phyloP scores from a whole-genome alignment of 1,139 yeast species.

The Saccharomyces hybrid region DNA sequence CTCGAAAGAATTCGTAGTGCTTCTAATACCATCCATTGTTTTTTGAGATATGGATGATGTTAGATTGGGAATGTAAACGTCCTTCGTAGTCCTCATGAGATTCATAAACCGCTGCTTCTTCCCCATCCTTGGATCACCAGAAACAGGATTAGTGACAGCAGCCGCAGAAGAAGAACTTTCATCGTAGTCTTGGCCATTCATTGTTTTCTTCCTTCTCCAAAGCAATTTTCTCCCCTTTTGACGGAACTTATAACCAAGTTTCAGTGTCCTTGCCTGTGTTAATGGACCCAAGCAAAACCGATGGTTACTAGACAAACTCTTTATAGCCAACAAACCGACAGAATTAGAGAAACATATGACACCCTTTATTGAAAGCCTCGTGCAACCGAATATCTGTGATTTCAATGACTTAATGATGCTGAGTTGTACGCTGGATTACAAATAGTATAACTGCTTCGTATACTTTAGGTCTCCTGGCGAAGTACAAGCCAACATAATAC shows the following conservation, averaged over 20 bases:
- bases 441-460: neutral
- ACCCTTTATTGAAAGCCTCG: slow-evolving; percentile 1
- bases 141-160: neutral
- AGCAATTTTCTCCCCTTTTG: neutral
- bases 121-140: slow-evolving; percentile 3
- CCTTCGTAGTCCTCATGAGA: slow-evolving; percentile 49
- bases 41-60: slow-evolving; percentile 43
- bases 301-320: neutral
- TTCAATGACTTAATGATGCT: neutral
- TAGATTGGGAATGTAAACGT: slow-evolving; percentile 48
- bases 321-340: slow-evolving; percentile 1
- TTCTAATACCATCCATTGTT: slow-evolving; percentile 42
- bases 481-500: neutral
- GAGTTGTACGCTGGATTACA: neutral
- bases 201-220: neutral
- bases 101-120: slow-evolving; percentile 36
- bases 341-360: neutral
- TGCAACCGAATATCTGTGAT: neutral
- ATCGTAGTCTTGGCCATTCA: neutral
- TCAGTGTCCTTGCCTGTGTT: neutral
- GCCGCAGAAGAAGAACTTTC: neutral
- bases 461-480: neutral
- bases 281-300: neutral
- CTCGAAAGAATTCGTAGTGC: slow-evolving; percentile 14
- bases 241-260: slow-evolving; percentile 1